Evolutionary conservation across 129 eudicot species (phyloP), one percentile per base, ranked within the genome.

Genomic region (Helianthus annuus): DNA sequence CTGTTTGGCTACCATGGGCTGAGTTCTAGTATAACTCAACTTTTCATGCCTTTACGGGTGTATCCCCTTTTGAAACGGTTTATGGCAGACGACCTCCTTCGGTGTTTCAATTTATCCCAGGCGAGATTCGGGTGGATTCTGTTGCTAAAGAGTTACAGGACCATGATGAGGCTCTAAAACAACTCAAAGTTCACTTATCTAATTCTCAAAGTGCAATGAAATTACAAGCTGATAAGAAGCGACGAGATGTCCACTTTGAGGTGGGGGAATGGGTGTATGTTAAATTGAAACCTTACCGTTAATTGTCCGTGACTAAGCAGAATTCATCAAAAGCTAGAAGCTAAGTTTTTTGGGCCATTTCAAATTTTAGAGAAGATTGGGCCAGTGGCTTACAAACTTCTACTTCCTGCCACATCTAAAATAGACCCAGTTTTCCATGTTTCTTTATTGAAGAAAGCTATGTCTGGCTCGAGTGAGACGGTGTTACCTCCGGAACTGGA

Each of bases 201-300:
- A 36, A 32, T 3, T 10, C 44, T 5, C 65, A 60, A 12, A 4
- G 6, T 6, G 7, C 7, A 2, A 39, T 39, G 44, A 39, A 39
- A 39, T 39, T 6, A 4, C 44, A 5, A 6, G 44, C 6, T 39
- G 44, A 39, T 39, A 39, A 39, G 44, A 39, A 39, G 44, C 6
- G 44, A 39, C 44, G 44, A 6, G 44, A 39, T 39, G 44, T 39
- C 0, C 0, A 6, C 1, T 39, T 39, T 39, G 6, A 0, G 5
- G 22, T 61, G 0, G 66, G 66, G 0, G 66, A 61, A 12, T 61
- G 46, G 66, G 66, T 61, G 4, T 61, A 61, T 34, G 66, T 61
- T 0, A 61, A 61, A 4, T 4, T 61, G 4, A 61, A 61, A 5
- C 46, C 66, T 3, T 61, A 61, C 4, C 66, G 66, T 0, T 24